Percentiles rank a stretch among this genome's conserved stretches.
Evolutionary conservation across 1,284 basidiomycete species (phyloP).

Genomic region (Sanguinoderma infundibulare): DNA sequence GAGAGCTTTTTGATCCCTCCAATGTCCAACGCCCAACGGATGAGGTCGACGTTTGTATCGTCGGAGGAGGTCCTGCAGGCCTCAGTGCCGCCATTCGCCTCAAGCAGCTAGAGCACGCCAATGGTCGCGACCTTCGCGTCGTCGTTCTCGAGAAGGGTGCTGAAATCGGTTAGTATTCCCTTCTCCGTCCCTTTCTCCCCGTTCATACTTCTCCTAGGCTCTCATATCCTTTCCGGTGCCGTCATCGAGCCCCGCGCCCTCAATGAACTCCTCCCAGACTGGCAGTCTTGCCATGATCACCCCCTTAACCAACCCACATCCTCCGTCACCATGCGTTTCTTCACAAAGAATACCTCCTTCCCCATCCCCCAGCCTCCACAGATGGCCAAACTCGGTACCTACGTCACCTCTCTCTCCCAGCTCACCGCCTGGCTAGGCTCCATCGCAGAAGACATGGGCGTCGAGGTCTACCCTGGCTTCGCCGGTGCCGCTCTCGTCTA

Average conservation of each 20-base stretch:
- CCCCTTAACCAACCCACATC: slow-evolving; percentile 83
- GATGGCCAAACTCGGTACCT: slow-evolving; percentile 96
- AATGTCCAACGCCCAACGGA: slow-evolving; percentile 80
- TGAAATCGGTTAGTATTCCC: slow-evolving; percentile 79
- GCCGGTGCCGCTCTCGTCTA: slow-evolving; percentile 88
- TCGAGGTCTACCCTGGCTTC: slow-evolving; percentile 98
- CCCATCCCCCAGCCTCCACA: slow-evolving; percentile 97
- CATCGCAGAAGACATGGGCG: slow-evolving; percentile 90
- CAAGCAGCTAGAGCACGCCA: slow-evolving; percentile 90
- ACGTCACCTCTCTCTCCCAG: slow-evolving; percentile 89
- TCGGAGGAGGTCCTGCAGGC: slow-evolving; percentile 95
- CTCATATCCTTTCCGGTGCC: slow-evolving; percentile 95
- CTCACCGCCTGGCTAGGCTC: slow-evolving; percentile 90
- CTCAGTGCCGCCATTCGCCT: slow-evolving; percentile 95
- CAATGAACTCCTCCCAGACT: slow-evolving; percentile 91
- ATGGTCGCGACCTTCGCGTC: slow-evolving; percentile 83
- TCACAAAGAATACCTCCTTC: slow-evolving; percentile 75
- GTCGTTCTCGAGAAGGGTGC: slow-evolving; percentile 95
- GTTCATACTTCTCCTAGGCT: slow-evolving; percentile 55
- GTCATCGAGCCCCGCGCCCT: slow-evolving; percentile 94
- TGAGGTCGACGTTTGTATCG: slow-evolving; percentile 96
- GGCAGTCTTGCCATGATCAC: slow-evolving; percentile 64
- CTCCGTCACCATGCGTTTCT: slow-evolving; percentile 86
- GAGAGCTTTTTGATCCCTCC: slow-evolving; percentile 51
- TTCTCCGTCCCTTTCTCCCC: neutral